Evolutionary conservation across 257 asterid species (phyloP).

Genomic region (Nicotiana knightiana): DNA sequence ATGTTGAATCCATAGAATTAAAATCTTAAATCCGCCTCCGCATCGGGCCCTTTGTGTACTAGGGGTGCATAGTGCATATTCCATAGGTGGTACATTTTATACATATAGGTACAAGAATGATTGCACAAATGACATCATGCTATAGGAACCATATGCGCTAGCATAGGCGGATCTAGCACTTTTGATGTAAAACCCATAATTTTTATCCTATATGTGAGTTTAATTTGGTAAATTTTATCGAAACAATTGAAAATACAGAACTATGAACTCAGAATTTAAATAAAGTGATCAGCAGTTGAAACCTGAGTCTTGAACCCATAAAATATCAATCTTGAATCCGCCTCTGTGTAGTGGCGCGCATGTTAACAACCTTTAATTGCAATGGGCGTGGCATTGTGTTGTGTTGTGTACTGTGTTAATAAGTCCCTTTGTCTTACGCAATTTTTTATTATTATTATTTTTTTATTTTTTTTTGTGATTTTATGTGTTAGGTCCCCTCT

Average conservation of each 20-base stretch:
- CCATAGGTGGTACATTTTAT: background rate
- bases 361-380: background rate
- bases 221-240: too few relatives aligned
- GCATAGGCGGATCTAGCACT: too few relatives aligned
- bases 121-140: constrained; percentile 21
- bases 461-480: background rate
- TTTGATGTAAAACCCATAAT: too few relatives aligned
- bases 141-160: background rate
- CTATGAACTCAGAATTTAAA: too few relatives aligned
- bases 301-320: too few relatives aligned
- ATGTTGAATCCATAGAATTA: too few relatives aligned
- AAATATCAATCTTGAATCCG: too few relatives aligned
- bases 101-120: background rate
- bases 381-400: background rate
- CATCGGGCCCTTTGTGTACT: background rate
- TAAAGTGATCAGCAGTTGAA: too few relatives aligned
- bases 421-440: background rate
- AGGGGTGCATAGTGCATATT: background rate
- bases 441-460: background rate
- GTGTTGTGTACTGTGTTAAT: background rate
- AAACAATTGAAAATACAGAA: too few relatives aligned
- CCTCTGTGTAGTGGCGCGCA: background rate
- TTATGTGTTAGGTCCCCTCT: background rate
- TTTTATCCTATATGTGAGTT: too few relatives aligned
- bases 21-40: too few relatives aligned